Evolutionary conservation across 257 asterid species (phyloP).

Genomic region (Solanum clarkiae): DNA sequence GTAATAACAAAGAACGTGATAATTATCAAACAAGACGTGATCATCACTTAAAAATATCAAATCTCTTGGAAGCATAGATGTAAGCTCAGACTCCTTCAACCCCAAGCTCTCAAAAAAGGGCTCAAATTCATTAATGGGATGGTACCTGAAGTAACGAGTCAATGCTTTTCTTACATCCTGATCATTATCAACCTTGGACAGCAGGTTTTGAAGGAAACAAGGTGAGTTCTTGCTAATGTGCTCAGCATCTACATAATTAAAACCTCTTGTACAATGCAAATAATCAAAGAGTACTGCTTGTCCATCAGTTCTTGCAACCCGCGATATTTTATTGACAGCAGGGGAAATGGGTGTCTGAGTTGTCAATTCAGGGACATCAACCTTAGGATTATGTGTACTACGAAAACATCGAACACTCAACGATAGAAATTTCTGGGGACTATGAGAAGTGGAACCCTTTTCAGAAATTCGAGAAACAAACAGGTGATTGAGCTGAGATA

Average conservation of each 20-base stretch:
- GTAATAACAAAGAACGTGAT: slow-evolving; percentile 50
- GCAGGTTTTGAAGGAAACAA: slow-evolving; percentile 32
- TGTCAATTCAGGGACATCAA: slow-evolving; percentile 13
- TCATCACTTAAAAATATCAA: slow-evolving; percentile 60
- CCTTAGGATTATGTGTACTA: slow-evolving; percentile 1
- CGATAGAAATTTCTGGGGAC: slow-evolving; percentile 6
- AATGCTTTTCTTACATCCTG: slow-evolving; percentile 47
- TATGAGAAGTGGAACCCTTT: background rate
- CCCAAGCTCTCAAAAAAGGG: slow-evolving; percentile 92
- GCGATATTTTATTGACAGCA: slow-evolving; percentile 3
- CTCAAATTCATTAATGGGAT: slow-evolving; percentile 87
- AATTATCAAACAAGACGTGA: slow-evolving; percentile 50
- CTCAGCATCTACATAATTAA: slow-evolving; percentile 64
- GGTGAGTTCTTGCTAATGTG: slow-evolving; percentile 87
- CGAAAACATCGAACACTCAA: slow-evolving; percentile 16
- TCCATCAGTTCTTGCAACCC: slow-evolving; percentile 44
- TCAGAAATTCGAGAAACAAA: slow-evolving; percentile 1
- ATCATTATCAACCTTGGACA: slow-evolving; percentile 39
- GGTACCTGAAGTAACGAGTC: slow-evolving; percentile 50
- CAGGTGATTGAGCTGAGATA: slow-evolving; percentile 11
- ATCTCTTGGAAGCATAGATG: slow-evolving; percentile 49
- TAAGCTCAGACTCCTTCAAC: slow-evolving; percentile 35
- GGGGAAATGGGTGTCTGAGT: background rate
- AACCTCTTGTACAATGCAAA: slow-evolving; percentile 74
- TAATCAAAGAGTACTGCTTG: slow-evolving; percentile 76